Evolutionary conservation across 2,329 filamentous ascomycete genomes (phyloP).

Genomic region (Fusarium robinianum): DNA sequence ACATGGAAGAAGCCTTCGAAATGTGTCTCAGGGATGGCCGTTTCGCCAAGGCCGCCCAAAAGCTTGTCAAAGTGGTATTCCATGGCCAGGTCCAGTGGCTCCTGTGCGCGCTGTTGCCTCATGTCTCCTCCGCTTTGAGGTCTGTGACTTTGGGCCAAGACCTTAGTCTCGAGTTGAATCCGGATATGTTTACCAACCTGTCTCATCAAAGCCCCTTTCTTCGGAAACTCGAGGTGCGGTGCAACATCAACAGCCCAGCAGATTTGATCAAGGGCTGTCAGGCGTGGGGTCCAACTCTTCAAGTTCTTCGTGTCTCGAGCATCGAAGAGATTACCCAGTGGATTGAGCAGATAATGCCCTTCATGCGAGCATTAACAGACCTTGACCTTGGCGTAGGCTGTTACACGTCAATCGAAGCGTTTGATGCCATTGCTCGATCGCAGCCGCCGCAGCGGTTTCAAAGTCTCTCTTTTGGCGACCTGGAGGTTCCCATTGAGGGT

Average conservation of each 20-base stretch:
- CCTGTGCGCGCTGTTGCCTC: neutral
- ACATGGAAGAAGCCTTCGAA: neutral
- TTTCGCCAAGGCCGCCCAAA: neutral
- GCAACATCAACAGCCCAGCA: neutral
- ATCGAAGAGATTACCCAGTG: neutral
- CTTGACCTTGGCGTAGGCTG: neutral
- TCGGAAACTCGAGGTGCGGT: neutral
- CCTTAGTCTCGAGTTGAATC: neutral
- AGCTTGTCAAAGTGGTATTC: neutral
- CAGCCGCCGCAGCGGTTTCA: neutral
- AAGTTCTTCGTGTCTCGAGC: neutral
- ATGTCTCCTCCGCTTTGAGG: neutral
- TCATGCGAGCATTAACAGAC: neutral
- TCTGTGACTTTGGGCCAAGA: conserved; percentile 1
- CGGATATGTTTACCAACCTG: neutral
- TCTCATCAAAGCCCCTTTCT: neutral
- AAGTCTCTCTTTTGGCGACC: neutral
- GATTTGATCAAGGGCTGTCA: conserved; percentile 6
- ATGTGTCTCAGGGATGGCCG: neutral
- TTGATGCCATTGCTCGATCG: conserved; percentile 1
- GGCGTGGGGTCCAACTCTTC: conserved; percentile 14
- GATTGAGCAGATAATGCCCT: conserved; percentile 1
- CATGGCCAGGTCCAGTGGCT: neutral
- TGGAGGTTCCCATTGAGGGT: neutral
- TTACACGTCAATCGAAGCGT: neutral